phyloP scores from a whole-genome alignment of 2,329 filamentous ascomycete genomes.

The Venturia pyrina region DNA sequence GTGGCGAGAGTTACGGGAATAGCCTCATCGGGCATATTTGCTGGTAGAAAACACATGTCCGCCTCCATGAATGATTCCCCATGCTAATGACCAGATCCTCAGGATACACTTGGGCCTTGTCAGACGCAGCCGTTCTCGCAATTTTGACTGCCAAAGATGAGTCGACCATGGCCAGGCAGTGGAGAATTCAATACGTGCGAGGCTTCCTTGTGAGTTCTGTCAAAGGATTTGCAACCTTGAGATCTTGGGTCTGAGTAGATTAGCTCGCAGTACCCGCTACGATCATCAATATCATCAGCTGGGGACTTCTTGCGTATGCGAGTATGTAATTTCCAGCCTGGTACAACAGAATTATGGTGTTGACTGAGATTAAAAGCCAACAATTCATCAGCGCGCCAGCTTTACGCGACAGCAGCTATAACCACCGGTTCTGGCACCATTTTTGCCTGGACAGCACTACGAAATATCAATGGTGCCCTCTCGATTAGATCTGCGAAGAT shows the following conservation, averaged over 20 bases:
- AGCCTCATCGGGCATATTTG: conserved; percentile 8
- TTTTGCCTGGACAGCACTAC: conserved; percentile 10
- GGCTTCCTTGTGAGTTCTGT: conserved; percentile 2
- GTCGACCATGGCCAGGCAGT: conserved; percentile 5
- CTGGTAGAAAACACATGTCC: background rate
- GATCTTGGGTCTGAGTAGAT: background rate
- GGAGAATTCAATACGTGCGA: conserved; percentile 10
- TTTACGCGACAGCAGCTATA: conserved; percentile 7
- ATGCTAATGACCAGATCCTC: background rate
- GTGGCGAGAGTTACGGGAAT: conserved; percentile 1
- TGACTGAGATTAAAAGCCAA: background rate
- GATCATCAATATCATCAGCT: conserved; percentile 6
- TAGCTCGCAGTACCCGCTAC: conserved; percentile 12
- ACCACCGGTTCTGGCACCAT: conserved; percentile 4
- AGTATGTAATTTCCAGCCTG: background rate
- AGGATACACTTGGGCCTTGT: conserved; percentile 9
- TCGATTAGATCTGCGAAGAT: conserved; percentile 7
- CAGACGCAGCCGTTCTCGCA: conserved; percentile 6
- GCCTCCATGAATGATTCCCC: background rate
- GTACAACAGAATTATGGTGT: background rate
- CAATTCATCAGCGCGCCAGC: background rate
- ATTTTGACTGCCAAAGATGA: conserved; percentile 11
- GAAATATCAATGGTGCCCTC: conserved; percentile 9
- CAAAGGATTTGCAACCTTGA: background rate
- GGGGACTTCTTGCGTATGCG: conserved; percentile 6